Evolutionary conservation across 352 stramenopile species (phyloP).

Genomic region (Peronospora farinosa): DNA sequence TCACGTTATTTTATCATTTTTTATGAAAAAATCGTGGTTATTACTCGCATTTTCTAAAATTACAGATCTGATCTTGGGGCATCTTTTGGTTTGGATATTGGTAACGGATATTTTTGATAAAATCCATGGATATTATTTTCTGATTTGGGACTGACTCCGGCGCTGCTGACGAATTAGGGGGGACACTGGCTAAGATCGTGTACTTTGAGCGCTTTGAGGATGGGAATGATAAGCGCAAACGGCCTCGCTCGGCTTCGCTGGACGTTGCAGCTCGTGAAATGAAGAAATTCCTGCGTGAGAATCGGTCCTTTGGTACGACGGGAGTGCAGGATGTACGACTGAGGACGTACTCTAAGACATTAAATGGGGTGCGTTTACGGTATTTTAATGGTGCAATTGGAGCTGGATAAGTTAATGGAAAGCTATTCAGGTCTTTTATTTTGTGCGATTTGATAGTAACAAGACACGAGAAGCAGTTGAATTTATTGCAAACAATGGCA

Average conservation of each 20-base stretch:
- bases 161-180: constrained; percentile 40
- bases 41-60: not conserved
- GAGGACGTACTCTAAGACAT: constrained; percentile 71
- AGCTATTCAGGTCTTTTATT: constrained; percentile 88
- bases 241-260: constrained; percentile 63
- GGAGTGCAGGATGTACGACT: constrained; percentile 88
- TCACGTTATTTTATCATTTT: too few species aligned
- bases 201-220: constrained; percentile 87
- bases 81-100: constrained; percentile 83
- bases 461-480: constrained; percentile 71
- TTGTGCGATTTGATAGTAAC: constrained; percentile 85
- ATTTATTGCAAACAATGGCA: constrained; percentile 65
- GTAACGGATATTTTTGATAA: constrained; percentile 14
- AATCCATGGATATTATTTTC: too few species aligned
- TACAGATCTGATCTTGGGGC: constrained; percentile 75
- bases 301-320: constrained; percentile 69
- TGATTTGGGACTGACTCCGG: not conserved
- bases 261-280: constrained; percentile 78
- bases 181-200: constrained; percentile 92
- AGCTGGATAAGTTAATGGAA: not conserved
- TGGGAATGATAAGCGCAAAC: constrained; percentile 43
- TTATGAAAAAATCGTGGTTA: too few species aligned
- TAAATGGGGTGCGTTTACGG: constrained; percentile 73
- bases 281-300: constrained; percentile 79
- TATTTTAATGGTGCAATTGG: not conserved